These are phyloP conservation scores for Phialophora expanda DNA, from an alignment of 2,329 filamentous ascomycete genomes.

Conservation along the genomic window DNA sequence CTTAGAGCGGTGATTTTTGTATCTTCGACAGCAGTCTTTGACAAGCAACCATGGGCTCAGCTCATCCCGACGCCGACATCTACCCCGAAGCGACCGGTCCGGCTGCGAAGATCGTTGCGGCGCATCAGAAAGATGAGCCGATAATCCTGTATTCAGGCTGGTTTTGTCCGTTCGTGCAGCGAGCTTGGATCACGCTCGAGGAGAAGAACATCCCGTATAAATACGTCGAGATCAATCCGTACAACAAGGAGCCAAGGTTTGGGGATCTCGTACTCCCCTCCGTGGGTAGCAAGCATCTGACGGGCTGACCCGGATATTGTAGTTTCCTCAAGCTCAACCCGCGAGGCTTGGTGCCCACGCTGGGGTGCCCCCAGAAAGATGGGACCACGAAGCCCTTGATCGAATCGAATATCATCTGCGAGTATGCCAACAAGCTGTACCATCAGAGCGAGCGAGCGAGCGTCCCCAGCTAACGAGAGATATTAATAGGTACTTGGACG, in stretches of 20 bases:
- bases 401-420: constrained; percentile 73
- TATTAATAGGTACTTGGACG: constrained; percentile 59
- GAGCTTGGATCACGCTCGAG: constrained; percentile 72
- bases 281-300: not conserved
- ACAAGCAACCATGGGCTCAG: constrained; percentile 30
- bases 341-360: constrained; percentile 74
- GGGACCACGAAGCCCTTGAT: constrained; percentile 64
- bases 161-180: constrained; percentile 74
- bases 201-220: constrained; percentile 77
- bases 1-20: not conserved
- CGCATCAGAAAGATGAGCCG: constrained; percentile 45
- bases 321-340: constrained; percentile 73
- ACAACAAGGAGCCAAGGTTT: constrained; percentile 62
- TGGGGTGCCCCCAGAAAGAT: constrained; percentile 45
- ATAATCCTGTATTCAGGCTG: constrained; percentile 73
- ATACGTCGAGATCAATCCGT: constrained; percentile 79
- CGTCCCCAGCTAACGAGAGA: not conserved
- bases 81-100: constrained; percentile 54
- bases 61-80: constrained; percentile 50
- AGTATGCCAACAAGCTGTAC: constrained; percentile 55
- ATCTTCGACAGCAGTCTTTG: not conserved
- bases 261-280: not conserved
- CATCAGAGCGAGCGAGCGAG: not conserved
- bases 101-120: constrained; percentile 48
- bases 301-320: not conserved